Base-by-base conservation (phyloP, 192 early-diverging fungal species). In the Umbelopsis ramanniana region DNA sequence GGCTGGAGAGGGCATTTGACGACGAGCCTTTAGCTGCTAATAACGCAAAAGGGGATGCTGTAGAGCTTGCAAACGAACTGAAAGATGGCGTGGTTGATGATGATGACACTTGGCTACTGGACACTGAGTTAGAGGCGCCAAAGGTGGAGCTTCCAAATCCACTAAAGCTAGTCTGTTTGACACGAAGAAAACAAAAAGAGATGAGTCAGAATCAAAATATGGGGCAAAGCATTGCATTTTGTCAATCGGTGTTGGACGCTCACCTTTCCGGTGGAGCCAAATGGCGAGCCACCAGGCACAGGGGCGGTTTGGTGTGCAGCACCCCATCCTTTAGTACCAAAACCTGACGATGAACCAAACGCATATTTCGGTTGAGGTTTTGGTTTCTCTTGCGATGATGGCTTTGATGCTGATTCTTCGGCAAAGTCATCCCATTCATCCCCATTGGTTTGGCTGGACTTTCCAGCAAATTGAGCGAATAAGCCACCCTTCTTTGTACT, bases 361-460 rank as follows among this genome's bases (percentile, higher is more conserved):
- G 78, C 71, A 24, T 79, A 79, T 46, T 79, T 79, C 12, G 72
- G 45, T 57, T 74, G 47, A 33, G 52, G 46, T 48, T 78, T 55
- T 35, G 35, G 52, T 26, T 63, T 69, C 23, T 53, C 52, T 14
- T 57, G 40, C n/a, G 57, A 37, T 29, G 33, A 17, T 17, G 33
- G 57, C 19, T 48, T 48, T 48, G 47, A 48, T 6, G 48, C 67
- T 6, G 54, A 43, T 26, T 74, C 77, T 46, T 79, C 69, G 22
- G 68, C 77, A 69, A 79, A 79, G 21, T 79, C 77, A 23, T 66
- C 52, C 77, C 77, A 79, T 40, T 79, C 77, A 23, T 76, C 70
- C 5, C 54, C 70, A 63, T 71, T 55, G 33, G 17, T 33, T 15
- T 50, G 48, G 33, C 57, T 35, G 11, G 17, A 29, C 29, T 63